Conservation (phyloP, 2,329 filamentous ascomycete species). For the Sporothrix pallida region DNA sequence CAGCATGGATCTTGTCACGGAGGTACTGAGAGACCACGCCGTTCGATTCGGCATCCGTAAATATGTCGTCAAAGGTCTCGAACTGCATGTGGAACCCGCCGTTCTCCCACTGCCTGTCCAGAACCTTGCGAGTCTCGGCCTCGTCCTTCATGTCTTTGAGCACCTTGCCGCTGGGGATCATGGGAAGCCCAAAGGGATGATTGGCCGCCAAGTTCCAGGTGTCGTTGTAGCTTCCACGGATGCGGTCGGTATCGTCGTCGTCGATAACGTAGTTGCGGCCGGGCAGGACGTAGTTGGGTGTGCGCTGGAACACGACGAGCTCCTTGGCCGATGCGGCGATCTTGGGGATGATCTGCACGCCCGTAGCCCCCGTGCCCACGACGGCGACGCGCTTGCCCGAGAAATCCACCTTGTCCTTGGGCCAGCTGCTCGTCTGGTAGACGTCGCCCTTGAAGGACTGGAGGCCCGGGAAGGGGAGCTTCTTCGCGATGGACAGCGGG, state of each 20-base stretch:
- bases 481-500: slow-evolving; percentile 70
- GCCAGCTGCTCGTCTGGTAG: slow-evolving; percentile 65
- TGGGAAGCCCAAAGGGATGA: slow-evolving; percentile 27
- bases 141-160: neutral
- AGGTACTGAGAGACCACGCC: slow-evolving; percentile 42
- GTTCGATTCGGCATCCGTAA: slow-evolving; percentile 43
- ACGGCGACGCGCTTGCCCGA: slow-evolving; percentile 70
- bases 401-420: slow-evolving; percentile 64
- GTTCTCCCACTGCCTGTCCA: slow-evolving; percentile 32
- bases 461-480: slow-evolving; percentile 68
- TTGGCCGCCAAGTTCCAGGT: neutral
- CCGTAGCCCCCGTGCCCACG: slow-evolving; percentile 79
- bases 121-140: slow-evolving; percentile 19
- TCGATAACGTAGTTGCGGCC: slow-evolving; percentile 33
- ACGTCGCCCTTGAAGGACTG: slow-evolving; percentile 61
- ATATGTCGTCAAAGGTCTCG: slow-evolving; percentile 39
- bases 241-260: neutral
- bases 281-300: slow-evolving; percentile 70
- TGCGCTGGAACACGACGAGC: slow-evolving; percentile 81
- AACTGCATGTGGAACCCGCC: slow-evolving; percentile 33
- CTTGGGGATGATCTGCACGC: slow-evolving; percentile 74
- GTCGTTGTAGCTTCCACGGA: slow-evolving; percentile 23
- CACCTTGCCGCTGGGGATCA: slow-evolving; percentile 24
- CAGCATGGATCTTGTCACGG: slow-evolving; percentile 46
- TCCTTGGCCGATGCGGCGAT: slow-evolving; percentile 67